These are phyloP conservation scores for Graphium sp. DNA, from an alignment of 2,329 filamentous ascomycete genomes.

Conservation along the genomic window DNA sequence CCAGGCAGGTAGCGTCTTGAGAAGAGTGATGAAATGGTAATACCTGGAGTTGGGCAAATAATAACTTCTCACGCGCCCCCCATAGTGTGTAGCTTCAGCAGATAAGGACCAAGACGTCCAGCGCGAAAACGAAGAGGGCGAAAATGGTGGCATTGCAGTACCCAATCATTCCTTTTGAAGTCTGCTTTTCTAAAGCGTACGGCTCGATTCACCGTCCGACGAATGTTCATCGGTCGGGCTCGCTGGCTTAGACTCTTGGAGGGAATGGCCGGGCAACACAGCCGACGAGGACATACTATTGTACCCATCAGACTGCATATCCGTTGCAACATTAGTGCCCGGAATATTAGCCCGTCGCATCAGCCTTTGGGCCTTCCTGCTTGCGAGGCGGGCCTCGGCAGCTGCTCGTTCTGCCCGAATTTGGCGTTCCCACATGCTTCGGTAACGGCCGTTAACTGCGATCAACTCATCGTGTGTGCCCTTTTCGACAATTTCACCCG, in stretches of 20 bases:
- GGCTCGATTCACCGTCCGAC: slow-evolving; percentile 3
- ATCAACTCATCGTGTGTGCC: slow-evolving; percentile 69
- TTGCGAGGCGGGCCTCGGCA: slow-evolving; percentile 33
- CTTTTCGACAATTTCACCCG: slow-evolving; percentile 59
- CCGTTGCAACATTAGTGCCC: too few relatives aligned
- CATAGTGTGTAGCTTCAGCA: too few relatives aligned
- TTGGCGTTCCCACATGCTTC: slow-evolving; percentile 81
- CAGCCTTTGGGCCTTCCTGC: slow-evolving; percentile 22
- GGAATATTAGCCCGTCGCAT: slow-evolving; percentile 5
- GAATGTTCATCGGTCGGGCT: slow-evolving; percentile 1
- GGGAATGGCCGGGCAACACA: slow-evolving; percentile 1
- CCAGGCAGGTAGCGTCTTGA: too few relatives aligned
- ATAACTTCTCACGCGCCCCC: too few relatives aligned
- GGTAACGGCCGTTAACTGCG: slow-evolving; percentile 53
- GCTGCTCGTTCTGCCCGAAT: slow-evolving; percentile 59
- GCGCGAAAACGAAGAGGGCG: too few relatives aligned
- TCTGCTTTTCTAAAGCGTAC: slow-evolving; percentile 3
- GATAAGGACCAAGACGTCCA: too few relatives aligned
- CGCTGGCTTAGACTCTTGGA: not conserved
- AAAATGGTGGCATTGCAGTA: slow-evolving; percentile 4
- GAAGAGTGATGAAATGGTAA: too few relatives aligned
- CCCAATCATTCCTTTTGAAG: slow-evolving; percentile 2
- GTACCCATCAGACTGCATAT: slow-evolving; percentile 27
- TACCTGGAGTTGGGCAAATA: too few relatives aligned
- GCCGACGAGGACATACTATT: slow-evolving; percentile 22